Percentiles rank a stretch among this genome's conserved stretches.
Evolutionary conservation across 1,284 basidiomycete species (phyloP).

Genomic region (Ceratobasidium sp.): DNA sequence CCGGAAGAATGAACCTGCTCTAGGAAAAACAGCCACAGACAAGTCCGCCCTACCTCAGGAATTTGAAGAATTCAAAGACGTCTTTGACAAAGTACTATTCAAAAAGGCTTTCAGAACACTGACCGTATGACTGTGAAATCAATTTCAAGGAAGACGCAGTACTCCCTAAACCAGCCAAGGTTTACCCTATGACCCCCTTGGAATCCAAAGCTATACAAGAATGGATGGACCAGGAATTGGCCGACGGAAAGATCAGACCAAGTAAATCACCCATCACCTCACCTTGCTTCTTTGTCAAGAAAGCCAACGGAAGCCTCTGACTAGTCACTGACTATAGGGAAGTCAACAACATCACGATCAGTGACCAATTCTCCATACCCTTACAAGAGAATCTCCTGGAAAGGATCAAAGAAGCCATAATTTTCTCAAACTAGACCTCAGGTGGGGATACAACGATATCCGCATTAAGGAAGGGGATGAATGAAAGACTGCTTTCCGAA

Average conservation of each 20-base stretch:
- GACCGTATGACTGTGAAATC: too few relatives aligned
- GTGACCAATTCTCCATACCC: constrained; percentile 19
- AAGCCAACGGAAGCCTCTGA: background rate
- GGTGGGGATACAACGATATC: constrained; percentile 27
- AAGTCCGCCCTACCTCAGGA: too few relatives aligned
- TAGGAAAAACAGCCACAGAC: too few relatives aligned
- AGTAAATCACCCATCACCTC: background rate
- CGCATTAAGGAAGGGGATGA: too few relatives aligned
- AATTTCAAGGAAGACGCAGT: too few relatives aligned
- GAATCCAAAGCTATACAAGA: background rate
- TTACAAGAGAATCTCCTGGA: background rate
- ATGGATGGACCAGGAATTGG: background rate
- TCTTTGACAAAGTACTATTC: too few relatives aligned
- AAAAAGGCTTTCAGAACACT: too few relatives aligned
- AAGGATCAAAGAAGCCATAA: background rate
- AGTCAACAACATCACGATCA: background rate
- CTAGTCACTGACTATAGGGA: constrained; percentile 30
- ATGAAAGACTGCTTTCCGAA: too few relatives aligned
- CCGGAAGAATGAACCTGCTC: too few relatives aligned
- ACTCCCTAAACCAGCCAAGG: background rate
- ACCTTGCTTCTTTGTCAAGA: constrained; percentile 23
- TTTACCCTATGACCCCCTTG: background rate
- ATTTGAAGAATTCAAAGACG: too few relatives aligned
- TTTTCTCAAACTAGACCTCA: constrained; percentile 36
- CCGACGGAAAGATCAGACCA: background rate